A percentile compares a stretch with the other conserved stretches of the same genome.
Conservation (phyloP, 768 basidiomycete species). For the Aureoboletus auriporus region DNA sequence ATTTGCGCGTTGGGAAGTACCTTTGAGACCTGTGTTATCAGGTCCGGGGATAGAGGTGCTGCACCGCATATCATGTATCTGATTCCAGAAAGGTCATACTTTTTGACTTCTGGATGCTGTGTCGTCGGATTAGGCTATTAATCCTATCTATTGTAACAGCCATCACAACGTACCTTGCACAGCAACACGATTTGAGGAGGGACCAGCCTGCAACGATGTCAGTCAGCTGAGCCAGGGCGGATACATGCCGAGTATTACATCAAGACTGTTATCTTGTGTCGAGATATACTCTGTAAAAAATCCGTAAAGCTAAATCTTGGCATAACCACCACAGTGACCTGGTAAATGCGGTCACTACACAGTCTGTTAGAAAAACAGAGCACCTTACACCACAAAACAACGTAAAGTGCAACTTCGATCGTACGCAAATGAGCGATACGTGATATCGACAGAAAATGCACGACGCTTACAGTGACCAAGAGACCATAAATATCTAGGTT, state of each 20-base stretch:
- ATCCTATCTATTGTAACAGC: not conserved
- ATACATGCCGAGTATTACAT: conserved; percentile 33
- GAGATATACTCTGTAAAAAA: conserved; percentile 61
- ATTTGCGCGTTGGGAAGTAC: conserved; percentile 57
- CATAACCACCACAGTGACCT: conserved; percentile 57
- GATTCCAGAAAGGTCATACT: conserved; percentile 49
- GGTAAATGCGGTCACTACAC: conserved; percentile 3
- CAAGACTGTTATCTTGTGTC: conserved; percentile 53
- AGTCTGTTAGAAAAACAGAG: not conserved
- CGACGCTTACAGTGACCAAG: conserved; percentile 44
- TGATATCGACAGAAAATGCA: not conserved
- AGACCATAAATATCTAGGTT: conserved; percentile 57
- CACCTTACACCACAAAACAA: conserved; percentile 49
- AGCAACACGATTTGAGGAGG: conserved; percentile 64
- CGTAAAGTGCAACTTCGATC: conserved; percentile 45
- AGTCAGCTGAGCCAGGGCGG: not conserved
- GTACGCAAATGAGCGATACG: conserved; percentile 1
- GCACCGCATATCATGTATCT: conserved; percentile 56
- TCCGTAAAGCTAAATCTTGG: conserved; percentile 59
- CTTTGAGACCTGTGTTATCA: conserved; percentile 41
- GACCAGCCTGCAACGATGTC: conserved; percentile 41
- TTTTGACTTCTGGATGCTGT: conserved; percentile 48
- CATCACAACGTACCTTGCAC: conserved; percentile 47
- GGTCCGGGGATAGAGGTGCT: conserved; percentile 59
- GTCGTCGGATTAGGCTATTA: not conserved